Percentiles rank a stretch among this genome's conserved stretches.
These are phyloP conservation scores for Picochlorum sp. DNA, from an alignment of 139 green algal species.

Conservation along the genomic window DNA sequence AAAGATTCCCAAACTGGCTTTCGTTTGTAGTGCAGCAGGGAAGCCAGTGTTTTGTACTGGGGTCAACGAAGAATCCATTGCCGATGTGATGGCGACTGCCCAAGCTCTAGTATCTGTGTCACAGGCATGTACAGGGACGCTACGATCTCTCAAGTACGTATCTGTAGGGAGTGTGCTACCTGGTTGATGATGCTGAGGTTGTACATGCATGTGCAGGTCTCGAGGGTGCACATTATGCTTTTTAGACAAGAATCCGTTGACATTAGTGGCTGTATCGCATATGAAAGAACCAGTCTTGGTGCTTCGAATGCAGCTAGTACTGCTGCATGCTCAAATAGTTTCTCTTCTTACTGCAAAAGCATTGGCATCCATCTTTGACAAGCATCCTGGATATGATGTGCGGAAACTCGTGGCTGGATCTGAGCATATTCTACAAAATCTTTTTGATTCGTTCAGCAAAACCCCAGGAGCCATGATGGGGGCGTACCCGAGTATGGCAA, in stretches of 20 bases:
- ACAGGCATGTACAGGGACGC: slow-evolving; percentile 3
- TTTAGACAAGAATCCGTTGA: slow-evolving; percentile 23
- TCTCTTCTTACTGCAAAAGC: slow-evolving; percentile 24
- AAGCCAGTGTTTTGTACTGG: slow-evolving; percentile 29
- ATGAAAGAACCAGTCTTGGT: slow-evolving; percentile 19
- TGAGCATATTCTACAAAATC: slow-evolving; percentile 23
- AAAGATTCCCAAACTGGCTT: slow-evolving; percentile 16
- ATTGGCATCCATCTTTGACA: slow-evolving; percentile 15
- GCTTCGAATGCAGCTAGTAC: slow-evolving; percentile 28
- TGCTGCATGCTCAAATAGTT: slow-evolving; percentile 26
- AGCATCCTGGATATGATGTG: slow-evolving; percentile 23
- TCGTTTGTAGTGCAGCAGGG: slow-evolving; percentile 28
- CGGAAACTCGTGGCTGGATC: slow-evolving; percentile 23
- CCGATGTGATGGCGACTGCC: slow-evolving; percentile 22
- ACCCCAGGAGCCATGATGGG: slow-evolving; percentile 44
- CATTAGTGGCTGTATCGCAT: slow-evolving; percentile 18
- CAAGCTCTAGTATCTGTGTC: slow-evolving; percentile 26
- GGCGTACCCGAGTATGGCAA: slow-evolving; percentile 33
- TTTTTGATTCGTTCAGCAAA: slow-evolving; percentile 27
- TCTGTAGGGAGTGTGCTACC: too few species aligned
- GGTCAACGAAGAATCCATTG: slow-evolving; percentile 12
- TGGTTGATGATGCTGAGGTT: background rate
- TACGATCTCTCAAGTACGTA: background rate
- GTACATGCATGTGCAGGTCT: background rate
- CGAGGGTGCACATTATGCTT: slow-evolving; percentile 13